These are phyloP conservation scores for Stenogyne calaminthoides DNA, from an alignment of 305 asterid genomes.

Conservation along the genomic window DNA sequence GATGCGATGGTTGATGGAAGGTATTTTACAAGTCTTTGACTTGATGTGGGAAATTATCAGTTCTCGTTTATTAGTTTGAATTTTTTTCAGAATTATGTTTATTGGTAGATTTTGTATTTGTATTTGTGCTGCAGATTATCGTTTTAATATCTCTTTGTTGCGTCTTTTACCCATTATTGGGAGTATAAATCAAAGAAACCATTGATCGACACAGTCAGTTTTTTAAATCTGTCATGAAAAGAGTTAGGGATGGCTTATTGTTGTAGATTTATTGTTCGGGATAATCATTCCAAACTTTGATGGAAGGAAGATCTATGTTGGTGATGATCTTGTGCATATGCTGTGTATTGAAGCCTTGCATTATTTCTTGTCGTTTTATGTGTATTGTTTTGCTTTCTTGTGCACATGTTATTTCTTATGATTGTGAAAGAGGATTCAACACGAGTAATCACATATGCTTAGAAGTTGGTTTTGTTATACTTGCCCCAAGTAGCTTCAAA, in stretches of 20 bases:
- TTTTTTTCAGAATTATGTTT: neutral
- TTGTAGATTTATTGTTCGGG: neutral
- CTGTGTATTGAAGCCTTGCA: conserved; percentile 2
- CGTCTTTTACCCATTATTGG: neutral
- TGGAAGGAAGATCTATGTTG: neutral
- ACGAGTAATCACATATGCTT: neutral
- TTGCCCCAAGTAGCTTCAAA: neutral
- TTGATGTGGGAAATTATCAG: neutral
- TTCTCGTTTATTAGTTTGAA: neutral
- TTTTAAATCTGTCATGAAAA: neutral
- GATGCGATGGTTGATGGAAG: conserved; percentile 95
- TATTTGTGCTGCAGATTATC: neutral
- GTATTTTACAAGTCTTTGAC: conserved; percentile 32
- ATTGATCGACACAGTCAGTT: neutral
- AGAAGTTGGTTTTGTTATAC: neutral
- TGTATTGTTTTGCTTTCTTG: neutral
- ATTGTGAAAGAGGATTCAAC: neutral
- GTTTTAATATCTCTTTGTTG: neutral
- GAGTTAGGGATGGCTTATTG: neutral
- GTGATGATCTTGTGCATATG: conserved; percentile 20
- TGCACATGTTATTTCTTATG: conserved; percentile 16
- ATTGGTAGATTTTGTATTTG: neutral
- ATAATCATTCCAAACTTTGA: conserved; percentile 4
- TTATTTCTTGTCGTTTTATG: neutral
- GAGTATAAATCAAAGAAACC: neutral